A percentile compares a stretch with the other conserved stretches of the same genome.
phyloP scores from a whole-genome alignment of 2,329 filamentous ascomycete species.

The Monilinia fructigena region DNA sequence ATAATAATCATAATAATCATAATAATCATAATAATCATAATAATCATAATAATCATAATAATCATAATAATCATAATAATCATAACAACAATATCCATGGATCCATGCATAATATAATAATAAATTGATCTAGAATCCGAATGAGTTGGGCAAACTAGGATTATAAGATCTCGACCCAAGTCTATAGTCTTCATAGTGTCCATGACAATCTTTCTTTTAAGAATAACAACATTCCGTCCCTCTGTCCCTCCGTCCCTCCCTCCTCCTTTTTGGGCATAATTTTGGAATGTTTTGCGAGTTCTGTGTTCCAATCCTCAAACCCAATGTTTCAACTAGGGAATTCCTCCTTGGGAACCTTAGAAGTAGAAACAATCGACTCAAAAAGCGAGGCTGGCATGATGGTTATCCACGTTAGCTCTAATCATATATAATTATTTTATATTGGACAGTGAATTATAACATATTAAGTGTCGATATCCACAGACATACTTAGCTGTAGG shows the following conservation, averaged over 20 bases:
- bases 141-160: neutral
- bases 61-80: no score
- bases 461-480: neutral
- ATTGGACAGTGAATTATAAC: neutral
- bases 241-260: no score
- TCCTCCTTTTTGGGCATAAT: neutral
- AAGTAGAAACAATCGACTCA: neutral
- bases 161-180: conserved; percentile 8
- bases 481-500: conserved; percentile 22
- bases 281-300: neutral
- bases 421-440: neutral
- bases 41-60: no score
- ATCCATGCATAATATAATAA: no score
- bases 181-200: neutral
- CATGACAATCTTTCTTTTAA: neutral
- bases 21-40: no score
- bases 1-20: no score
- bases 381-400: conserved; percentile 14
- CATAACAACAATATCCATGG: no score
- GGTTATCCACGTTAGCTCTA: neutral
- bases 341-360: neutral
- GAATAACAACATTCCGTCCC: neutral
- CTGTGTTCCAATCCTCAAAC: neutral
- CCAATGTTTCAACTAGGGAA: conserved; percentile 3
- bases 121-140: neutral